Conservation (phyloP, 2,329 filamentous ascomycete species). For the Xylariaceae sp. region DNA sequence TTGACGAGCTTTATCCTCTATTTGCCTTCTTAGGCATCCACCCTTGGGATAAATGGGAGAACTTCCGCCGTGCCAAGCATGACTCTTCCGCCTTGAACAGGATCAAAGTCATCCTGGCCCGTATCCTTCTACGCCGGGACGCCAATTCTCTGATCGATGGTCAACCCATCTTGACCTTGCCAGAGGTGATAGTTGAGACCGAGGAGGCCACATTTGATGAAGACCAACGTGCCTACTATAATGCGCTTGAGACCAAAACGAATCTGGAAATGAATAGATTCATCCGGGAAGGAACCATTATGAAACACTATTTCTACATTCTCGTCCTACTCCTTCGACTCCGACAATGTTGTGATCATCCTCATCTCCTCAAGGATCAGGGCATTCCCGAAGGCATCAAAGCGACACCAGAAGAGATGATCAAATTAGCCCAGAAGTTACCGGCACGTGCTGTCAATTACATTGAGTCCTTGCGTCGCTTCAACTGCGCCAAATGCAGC, state of each 20-base stretch:
- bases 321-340: constrained; percentile 74
- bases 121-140: constrained; percentile 76
- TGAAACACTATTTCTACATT: constrained; percentile 72
- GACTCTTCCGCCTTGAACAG: constrained; percentile 71
- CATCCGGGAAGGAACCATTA: constrained; percentile 40
- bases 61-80: too few relatives aligned
- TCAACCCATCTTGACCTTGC: constrained; percentile 67
- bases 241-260: constrained; percentile 42
- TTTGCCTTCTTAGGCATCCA: constrained; percentile 73
- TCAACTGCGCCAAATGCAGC: constrained; percentile 25
- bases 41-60: constrained; percentile 64
- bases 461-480: constrained; percentile 16
- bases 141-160: constrained; percentile 79
- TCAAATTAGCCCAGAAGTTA: constrained; percentile 21
- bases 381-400: constrained; percentile 28
- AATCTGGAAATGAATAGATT: constrained; percentile 26
- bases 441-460: constrained; percentile 13
- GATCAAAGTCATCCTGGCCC: constrained; percentile 72
- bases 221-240: constrained; percentile 64
- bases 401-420: constrained; percentile 27
- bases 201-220: constrained; percentile 63
- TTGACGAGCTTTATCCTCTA: constrained; percentile 74
- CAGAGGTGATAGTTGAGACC: constrained; percentile 58
- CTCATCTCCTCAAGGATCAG: constrained; percentile 57
- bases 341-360: constrained; percentile 79